Conservation (phyloP, 129 eudicot species). For the Gnaphalium uliginosum region DNA sequence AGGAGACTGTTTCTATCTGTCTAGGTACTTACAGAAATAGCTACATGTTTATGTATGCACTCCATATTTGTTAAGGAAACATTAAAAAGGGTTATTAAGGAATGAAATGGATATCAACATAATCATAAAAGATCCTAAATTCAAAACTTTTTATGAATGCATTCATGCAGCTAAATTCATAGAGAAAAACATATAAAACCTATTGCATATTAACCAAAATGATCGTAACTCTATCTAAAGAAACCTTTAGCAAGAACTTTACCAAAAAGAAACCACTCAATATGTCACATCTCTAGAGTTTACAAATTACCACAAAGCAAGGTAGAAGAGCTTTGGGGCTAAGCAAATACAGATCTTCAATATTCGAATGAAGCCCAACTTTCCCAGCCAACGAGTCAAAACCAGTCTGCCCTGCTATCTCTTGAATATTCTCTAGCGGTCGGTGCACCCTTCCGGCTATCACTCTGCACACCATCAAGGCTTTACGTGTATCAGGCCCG, state of each 20-base stretch:
- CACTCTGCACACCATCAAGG: slow-evolving; percentile 89
- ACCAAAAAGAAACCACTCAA: slow-evolving; percentile 31
- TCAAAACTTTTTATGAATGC: slow-evolving; percentile 32
- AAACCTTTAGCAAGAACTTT: slow-evolving; percentile 26
- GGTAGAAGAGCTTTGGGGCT: slow-evolving; percentile 92
- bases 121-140: slow-evolving; percentile 1
- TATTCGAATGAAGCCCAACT: slow-evolving; percentile 86
- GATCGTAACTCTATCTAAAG: slow-evolving; percentile 28
- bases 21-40: no score
- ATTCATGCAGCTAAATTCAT: slow-evolving; percentile 20
- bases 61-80: slow-evolving; percentile 1
- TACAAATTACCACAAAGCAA: slow-evolving; percentile 94
- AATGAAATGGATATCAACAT: background rate
- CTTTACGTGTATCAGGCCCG: slow-evolving; percentile 54
- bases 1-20: background rate
- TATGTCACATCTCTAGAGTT: slow-evolving; percentile 39
- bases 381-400: slow-evolving; percentile 98
- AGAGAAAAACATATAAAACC: slow-evolving; percentile 12
- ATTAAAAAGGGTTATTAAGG: slow-evolving; percentile 4
- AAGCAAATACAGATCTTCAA: slow-evolving; percentile 93
- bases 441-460: slow-evolving; percentile 96
- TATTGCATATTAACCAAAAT: slow-evolving; percentile 24
- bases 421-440: slow-evolving; percentile 89
- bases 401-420: slow-evolving; percentile 78
- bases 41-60: no score